Percentiles rank a stretch among this genome's conserved stretches.
Evolutionary conservation across 2,329 filamentous ascomycete species (phyloP).

Genomic region (Cladosporium sp.): DNA sequence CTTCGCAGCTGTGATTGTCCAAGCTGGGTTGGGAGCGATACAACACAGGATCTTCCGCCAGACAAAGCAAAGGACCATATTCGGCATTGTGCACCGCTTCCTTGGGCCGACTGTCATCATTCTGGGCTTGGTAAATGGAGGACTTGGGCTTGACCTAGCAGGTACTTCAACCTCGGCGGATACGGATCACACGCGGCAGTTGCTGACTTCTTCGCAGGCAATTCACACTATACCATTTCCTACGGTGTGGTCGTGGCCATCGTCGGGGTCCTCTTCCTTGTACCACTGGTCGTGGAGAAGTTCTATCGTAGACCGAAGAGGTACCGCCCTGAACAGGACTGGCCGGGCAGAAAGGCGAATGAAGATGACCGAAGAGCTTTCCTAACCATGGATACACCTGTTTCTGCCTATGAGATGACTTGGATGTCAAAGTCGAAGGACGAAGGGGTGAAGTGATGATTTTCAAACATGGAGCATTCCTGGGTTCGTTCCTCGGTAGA

Average conservation of each 20-base stretch:
- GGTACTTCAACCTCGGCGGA: conserved; percentile 30
- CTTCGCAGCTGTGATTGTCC: conserved; percentile 48
- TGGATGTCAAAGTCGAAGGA: conserved; percentile 8
- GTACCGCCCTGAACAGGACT: conserved; percentile 3
- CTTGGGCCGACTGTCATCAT: conserved; percentile 53
- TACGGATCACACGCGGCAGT: not conserved
- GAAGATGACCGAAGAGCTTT: conserved; percentile 4
- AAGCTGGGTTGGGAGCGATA: conserved; percentile 53
- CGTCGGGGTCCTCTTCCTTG: not conserved
- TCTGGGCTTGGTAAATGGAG: conserved; percentile 55
- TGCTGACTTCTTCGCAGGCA: not conserved
- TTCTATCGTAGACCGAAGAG: not conserved
- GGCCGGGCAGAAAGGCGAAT: not conserved
- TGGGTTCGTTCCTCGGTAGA: no score
- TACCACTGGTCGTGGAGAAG: not conserved
- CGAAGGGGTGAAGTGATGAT: not conserved
- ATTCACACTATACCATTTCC: not conserved
- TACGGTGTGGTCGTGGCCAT: conserved; percentile 1
- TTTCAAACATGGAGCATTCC: not conserved
- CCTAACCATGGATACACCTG: conserved; percentile 2
- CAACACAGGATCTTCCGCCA: conserved; percentile 52
- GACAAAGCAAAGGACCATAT: conserved; percentile 41
- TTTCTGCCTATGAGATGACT: conserved; percentile 9
- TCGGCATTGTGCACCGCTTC: conserved; percentile 56
- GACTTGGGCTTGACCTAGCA: conserved; percentile 57